Conservation (phyloP, 768 basidiomycete species). For the Collybia sp. region DNA sequence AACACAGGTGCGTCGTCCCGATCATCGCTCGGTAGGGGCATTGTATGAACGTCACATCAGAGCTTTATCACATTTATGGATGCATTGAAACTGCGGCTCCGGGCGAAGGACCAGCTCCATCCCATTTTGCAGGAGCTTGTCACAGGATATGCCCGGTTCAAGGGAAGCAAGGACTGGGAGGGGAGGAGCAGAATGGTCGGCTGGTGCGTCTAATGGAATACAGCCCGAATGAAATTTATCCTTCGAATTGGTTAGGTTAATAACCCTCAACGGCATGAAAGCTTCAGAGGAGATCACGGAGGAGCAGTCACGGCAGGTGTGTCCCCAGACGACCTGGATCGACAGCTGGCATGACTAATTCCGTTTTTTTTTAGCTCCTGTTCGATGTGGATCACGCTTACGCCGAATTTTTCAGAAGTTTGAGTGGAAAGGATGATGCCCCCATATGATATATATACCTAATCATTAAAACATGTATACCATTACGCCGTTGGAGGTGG, state of each 20-base stretch:
- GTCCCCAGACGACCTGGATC: slow-evolving; percentile 8
- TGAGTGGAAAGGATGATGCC: slow-evolving; percentile 40
- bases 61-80: slow-evolving; percentile 99
- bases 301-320: slow-evolving; percentile 88
- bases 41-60: slow-evolving; percentile 31
- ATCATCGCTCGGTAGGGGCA: background rate
- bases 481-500: too few species aligned
- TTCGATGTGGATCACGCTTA: slow-evolving; percentile 98
- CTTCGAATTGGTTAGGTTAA: slow-evolving; percentile 57
- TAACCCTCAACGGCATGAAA: slow-evolving; percentile 95
- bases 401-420: slow-evolving; percentile 84
- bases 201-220: slow-evolving; percentile 73
- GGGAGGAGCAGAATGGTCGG: slow-evolving; percentile 90
- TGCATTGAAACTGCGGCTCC: slow-evolving; percentile 83
- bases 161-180: slow-evolving; percentile 94
- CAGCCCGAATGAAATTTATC: background rate
- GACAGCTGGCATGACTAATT: background rate
- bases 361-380: slow-evolving; percentile 50
- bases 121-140: slow-evolving; percentile 95
- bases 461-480: too few species aligned
- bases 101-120: slow-evolving; percentile 97
- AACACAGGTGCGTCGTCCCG: slow-evolving; percentile 69
- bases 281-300: slow-evolving; percentile 95
- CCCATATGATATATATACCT: too few species aligned
- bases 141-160: slow-evolving; percentile 90